Conservation (phyloP, 176 grass and related monocot species). For the Bromus sterilis region DNA sequence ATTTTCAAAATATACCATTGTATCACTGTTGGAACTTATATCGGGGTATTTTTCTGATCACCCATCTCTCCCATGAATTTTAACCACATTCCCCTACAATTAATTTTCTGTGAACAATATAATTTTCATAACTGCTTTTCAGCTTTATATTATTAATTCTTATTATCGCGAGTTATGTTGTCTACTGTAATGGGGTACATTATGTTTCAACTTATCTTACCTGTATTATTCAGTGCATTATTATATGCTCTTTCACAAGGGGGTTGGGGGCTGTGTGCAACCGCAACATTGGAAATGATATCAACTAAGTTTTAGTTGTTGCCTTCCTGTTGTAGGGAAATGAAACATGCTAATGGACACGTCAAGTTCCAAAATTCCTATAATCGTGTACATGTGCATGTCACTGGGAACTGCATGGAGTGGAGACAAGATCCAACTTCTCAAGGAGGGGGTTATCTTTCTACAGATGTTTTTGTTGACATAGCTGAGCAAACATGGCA, state of each 20-base stretch:
- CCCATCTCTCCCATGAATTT: conserved; percentile 6
- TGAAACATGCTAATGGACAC: conserved; percentile 67
- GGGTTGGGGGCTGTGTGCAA: not conserved
- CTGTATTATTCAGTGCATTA: not conserved
- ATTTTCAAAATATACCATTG: not conserved
- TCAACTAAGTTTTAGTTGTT: conserved; percentile 11
- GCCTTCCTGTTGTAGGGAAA: conserved; percentile 58
- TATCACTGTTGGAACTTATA: not conserved
- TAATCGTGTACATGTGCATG: conserved; percentile 67
- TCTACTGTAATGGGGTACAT: not conserved
- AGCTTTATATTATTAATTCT: conserved; percentile 9
- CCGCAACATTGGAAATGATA: not conserved
- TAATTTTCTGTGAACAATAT: not conserved
- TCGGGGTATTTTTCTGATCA: not conserved
- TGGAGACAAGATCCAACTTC: conserved; percentile 83
- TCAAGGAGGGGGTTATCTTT: conserved; percentile 87
- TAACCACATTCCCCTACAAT: not conserved
- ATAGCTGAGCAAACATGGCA: conserved; percentile 94
- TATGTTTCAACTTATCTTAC: not conserved
- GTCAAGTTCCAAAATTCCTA: conserved; percentile 76
- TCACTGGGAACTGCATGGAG: conserved; percentile 85
- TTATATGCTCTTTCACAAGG: not conserved
- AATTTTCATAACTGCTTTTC: conserved; percentile 7
- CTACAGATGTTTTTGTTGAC: conserved; percentile 93
- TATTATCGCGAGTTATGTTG: not conserved